Evolutionary conservation across 768 basidiomycete genomes (phyloP), one percentile per base, ranked within the genome.

Genomic region (Sporobolomyces phaffii): DNA sequence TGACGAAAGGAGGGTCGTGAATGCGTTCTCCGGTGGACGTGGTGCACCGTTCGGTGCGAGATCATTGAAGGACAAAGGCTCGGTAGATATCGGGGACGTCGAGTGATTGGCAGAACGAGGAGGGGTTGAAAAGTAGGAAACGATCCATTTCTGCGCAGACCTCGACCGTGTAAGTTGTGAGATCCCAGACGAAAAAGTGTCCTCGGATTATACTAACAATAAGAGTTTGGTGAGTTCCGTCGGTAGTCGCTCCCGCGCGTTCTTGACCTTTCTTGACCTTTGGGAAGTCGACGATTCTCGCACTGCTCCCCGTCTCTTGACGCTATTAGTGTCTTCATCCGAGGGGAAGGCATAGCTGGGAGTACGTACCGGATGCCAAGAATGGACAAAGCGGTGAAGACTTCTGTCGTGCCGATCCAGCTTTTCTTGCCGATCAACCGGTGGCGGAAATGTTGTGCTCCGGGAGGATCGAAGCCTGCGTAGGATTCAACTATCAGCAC

Each of bases 371-470:
- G 44, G 18, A 75, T 43, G 0, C 73, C 73, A 2, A 74, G 49
- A 44, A 53, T 72, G 8, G 65, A 58, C 14, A 75, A 49, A 28
- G 67, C 65, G 6, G 58, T 59, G 47, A 68, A 75, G n/a, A 72
- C 53, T 64, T 75, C 75, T 41, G 67, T 72, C 41, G 75, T 71
- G 5, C 75, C 75, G 48, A 75, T 73, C 75, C 75, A 75, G 3
- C 62, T 33, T 14, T 51, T 44, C 28, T 62, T 66, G 15, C 62
- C 59, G 22, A 65, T 43, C 15, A 75, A 64, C 34, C 66, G 62
- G 28, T 56, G 43, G 17, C 53, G 51, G 48, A 74, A 74, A 50
- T 75, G 73, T 4, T 11, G 4, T 5, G 52, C 57, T 17, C 73
- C 75, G 3, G 40, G 38, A 2, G 67, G 68, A 56, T 75, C 75